Conservation (phyloP, 2,329 filamentous ascomycete species). For the Calonectria pauciramosa region DNA sequence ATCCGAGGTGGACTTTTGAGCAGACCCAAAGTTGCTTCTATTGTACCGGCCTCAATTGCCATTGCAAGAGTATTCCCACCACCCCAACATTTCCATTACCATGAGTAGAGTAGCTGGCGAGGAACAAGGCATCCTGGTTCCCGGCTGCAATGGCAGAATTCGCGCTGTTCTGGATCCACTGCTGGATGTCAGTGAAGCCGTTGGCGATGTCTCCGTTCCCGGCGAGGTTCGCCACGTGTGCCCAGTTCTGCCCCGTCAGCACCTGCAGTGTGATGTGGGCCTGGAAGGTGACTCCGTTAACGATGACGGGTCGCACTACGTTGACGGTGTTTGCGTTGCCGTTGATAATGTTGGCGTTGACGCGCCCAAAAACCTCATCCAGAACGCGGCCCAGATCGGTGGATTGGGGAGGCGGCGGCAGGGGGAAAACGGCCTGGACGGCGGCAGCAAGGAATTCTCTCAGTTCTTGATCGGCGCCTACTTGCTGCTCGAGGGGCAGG, state of each 20-base stretch:
- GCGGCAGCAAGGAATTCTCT: background rate
- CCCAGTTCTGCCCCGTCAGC: background rate
- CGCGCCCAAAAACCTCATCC: background rate
- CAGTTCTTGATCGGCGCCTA: background rate
- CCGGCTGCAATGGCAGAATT: background rate
- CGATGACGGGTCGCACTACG: background rate
- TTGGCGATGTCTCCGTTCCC: background rate
- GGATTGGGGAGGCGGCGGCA: background rate
- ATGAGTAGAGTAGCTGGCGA: background rate
- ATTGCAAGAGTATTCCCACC: background rate
- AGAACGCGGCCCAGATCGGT: background rate
- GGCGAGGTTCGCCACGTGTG: background rate
- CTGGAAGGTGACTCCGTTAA: background rate
- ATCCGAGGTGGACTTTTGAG: background rate
- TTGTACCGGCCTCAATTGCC: background rate
- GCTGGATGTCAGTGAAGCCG: background rate
- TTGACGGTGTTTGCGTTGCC: background rate
- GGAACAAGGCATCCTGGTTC: background rate
- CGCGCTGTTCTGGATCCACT: background rate
- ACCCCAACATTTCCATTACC: background rate
- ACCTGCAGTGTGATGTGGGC: background rate
- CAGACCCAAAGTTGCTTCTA: background rate
- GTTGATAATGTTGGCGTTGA: background rate
- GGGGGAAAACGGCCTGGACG: background rate
- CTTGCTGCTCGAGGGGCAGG: background rate